Conservation (phyloP, 1,284 basidiomycete genomes). For the Vanrija sp. region DNA sequence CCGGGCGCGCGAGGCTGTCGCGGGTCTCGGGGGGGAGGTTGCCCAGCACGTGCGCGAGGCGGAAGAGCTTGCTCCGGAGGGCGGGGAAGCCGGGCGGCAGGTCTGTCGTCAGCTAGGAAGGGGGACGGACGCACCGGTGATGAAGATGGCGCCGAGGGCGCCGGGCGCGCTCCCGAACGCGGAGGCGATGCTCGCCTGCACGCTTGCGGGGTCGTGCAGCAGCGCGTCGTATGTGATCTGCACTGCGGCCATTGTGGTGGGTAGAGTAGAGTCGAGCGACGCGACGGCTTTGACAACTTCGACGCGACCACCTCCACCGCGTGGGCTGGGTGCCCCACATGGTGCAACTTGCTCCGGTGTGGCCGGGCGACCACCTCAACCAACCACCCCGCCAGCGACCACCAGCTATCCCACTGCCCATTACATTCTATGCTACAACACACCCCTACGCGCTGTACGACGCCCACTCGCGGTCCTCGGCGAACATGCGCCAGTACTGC, state of each 20-base stretch:
- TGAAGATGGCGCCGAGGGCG: slow-evolving; percentile 72
- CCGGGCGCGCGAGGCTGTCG: slow-evolving; percentile 60
- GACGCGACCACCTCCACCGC: no score
- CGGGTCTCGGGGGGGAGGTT: slow-evolving; percentile 60
- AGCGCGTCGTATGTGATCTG: slow-evolving; percentile 65
- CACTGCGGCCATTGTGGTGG: slow-evolving; percentile 48
- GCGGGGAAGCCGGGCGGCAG: slow-evolving; percentile 62
- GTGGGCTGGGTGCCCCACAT: no score
- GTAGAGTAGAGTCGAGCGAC: not conserved
- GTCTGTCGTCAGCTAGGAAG: slow-evolving; percentile 50
- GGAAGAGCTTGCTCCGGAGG: slow-evolving; percentile 66
- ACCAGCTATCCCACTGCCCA: no score
- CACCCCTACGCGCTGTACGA: slow-evolving; percentile 6
- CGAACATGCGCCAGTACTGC: slow-evolving; percentile 30
- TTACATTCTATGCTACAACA: no score
- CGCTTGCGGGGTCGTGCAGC: slow-evolving; percentile 57
- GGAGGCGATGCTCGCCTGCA: slow-evolving; percentile 57
- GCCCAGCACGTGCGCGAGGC: slow-evolving; percentile 68
- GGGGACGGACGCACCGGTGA: slow-evolving; percentile 51
- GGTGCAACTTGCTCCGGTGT: no score
- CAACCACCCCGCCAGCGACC: no score
- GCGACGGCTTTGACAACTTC: not conserved
- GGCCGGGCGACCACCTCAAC: no score
- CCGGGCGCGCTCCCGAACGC: slow-evolving; percentile 74
- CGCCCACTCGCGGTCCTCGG: slow-evolving; percentile 26